phyloP scores from a whole-genome alignment of 805 yeast species.

The Maudiozyma turicensis region DNA sequence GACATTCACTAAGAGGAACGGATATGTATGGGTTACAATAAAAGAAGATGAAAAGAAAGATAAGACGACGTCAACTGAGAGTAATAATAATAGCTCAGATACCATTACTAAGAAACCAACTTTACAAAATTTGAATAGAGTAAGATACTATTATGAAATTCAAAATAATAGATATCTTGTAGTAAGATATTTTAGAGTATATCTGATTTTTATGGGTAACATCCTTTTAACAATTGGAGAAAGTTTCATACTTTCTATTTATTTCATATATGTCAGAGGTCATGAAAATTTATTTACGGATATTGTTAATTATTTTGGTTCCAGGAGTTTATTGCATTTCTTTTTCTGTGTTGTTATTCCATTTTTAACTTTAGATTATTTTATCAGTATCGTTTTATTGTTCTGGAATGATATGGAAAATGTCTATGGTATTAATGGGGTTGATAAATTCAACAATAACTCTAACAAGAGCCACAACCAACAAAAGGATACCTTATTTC shows the following conservation, averaged over 20 bases:
- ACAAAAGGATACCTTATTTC: background rate
- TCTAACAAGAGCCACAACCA: background rate
- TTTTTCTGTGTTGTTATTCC: conserved; percentile 27
- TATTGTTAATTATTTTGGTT: conserved; percentile 28
- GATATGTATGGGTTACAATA: conserved; percentile 7
- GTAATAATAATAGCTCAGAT: background rate
- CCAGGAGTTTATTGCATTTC: conserved; percentile 24
- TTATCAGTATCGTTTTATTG: conserved; percentile 13
- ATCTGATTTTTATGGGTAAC: conserved; percentile 12
- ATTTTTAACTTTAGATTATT: conserved; percentile 16
- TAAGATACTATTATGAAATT: conserved; percentile 8
- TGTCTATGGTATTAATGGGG: background rate
- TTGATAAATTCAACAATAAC: too few species aligned
- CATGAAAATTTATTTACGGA: conserved; percentile 26
- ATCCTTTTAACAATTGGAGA: conserved; percentile 26
- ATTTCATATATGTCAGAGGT: conserved; percentile 34
- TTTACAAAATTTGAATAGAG: background rate
- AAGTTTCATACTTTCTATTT: conserved; percentile 29
- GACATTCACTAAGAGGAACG: conserved; percentile 3
- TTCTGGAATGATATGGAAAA: conserved; percentile 20
- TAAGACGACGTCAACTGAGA: background rate
- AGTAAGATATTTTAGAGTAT: conserved; percentile 1
- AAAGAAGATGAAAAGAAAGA: background rate
- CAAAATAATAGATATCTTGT: background rate
- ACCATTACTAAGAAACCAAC: background rate